Conservation (phyloP, 345 rosid genomes). For the Syzygium aqueum region DNA sequence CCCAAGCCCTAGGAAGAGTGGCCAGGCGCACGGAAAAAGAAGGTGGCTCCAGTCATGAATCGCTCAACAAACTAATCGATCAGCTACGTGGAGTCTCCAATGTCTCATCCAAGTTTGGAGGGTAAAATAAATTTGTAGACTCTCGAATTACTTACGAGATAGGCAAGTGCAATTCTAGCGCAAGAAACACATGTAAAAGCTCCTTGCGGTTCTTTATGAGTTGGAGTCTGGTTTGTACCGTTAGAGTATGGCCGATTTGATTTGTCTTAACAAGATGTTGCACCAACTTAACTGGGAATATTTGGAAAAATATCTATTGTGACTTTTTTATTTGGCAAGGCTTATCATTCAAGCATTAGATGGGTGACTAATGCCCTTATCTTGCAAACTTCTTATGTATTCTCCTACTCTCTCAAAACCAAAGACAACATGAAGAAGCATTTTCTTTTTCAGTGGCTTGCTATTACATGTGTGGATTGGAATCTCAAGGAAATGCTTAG, state of each 20-base stretch:
- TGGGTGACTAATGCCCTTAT: not conserved
- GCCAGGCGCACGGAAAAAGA: constrained; percentile 5
- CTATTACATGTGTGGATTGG: not conserved
- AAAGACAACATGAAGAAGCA: not conserved
- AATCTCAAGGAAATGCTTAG: not conserved
- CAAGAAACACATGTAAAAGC: not conserved
- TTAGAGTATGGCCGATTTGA: not conserved
- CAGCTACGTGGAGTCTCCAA: not conserved
- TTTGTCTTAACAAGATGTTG: not conserved
- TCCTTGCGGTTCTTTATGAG: not conserved
- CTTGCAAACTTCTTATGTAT: not conserved
- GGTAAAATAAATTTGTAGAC: not conserved
- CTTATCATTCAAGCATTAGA: not conserved
- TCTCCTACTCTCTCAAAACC: not conserved
- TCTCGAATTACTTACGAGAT: not conserved
- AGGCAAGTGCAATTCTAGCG: not conserved
- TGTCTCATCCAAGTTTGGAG: not conserved
- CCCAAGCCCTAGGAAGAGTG: constrained; percentile 2
- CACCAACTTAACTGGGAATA: not conserved
- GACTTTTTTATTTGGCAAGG: not conserved
- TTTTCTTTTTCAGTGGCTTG: not conserved
- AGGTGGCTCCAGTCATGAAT: constrained; percentile 3
- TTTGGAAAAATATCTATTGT: not conserved
- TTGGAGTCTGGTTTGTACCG: not conserved
- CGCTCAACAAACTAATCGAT: not conserved